phyloP scores from a whole-genome alignment of 441 rosid species.

The Syzygium syzygioides region DNA sequence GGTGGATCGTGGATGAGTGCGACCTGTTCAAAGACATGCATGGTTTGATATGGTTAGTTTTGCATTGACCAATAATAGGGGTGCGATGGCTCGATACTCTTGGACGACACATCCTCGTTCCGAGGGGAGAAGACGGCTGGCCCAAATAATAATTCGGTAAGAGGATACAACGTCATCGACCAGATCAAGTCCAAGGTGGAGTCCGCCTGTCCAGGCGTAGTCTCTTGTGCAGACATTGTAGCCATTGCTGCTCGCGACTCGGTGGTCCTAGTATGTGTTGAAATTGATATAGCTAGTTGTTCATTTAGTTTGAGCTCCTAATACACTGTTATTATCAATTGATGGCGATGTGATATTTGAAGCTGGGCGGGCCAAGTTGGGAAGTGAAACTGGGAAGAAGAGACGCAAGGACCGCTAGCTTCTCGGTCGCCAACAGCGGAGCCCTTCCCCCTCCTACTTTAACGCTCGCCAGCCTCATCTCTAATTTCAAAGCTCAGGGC shows the following conservation, averaged over 20 bases:
- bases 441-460: slow-evolving; percentile 7
- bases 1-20: neutral
- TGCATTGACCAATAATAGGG: slow-evolving; percentile 24
- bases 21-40: neutral
- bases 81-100: slow-evolving; percentile 53
- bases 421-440: slow-evolving; percentile 1
- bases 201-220: slow-evolving; percentile 39
- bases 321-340: too few relatives aligned
- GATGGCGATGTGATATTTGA: neutral
- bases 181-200: slow-evolving; percentile 41
- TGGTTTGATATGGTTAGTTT: neutral
- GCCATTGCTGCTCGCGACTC: slow-evolving; percentile 59
- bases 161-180: slow-evolving; percentile 59
- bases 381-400: slow-evolving; percentile 11
- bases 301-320: neutral
- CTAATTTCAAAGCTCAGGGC: neutral
- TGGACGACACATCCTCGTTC: slow-evolving; percentile 34
- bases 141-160: slow-evolving; percentile 34
- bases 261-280: slow-evolving; percentile 11
- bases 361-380: slow-evolving; percentile 10
- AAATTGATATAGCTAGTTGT: neutral
- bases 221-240: slow-evolving; percentile 56
- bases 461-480: slow-evolving; percentile 6
- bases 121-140: slow-evolving; percentile 41
- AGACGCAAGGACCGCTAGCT: slow-evolving; percentile 7